Conservation (phyloP, 2,329 filamentous ascomycete genomes). For the Fusarium keratoplasticum region DNA sequence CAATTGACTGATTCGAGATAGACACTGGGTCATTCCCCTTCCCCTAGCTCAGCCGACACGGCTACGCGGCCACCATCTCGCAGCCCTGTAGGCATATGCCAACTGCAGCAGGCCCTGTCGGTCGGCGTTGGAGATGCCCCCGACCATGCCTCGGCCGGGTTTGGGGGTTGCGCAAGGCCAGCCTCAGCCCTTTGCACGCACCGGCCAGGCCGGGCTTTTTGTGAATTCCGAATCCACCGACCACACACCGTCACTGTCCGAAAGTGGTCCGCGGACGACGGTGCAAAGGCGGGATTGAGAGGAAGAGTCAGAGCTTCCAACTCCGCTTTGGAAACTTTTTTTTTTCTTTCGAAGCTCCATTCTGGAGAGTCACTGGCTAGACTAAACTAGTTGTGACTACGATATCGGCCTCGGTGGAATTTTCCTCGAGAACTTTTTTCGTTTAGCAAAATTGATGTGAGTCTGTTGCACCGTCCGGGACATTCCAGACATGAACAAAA, state of each 20-base stretch:
- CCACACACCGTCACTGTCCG: constrained; percentile 24
- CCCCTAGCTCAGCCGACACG: constrained; percentile 13
- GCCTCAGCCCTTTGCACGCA: constrained; percentile 20
- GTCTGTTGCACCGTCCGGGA: background rate
- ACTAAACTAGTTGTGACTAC: constrained; percentile 15
- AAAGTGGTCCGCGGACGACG: background rate
- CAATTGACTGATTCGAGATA: background rate
- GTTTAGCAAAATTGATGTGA: constrained; percentile 4
- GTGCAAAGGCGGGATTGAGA: constrained; percentile 26
- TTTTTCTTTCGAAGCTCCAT: constrained; percentile 29
- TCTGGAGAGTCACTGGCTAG: constrained; percentile 22
- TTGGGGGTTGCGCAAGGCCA: background rate
- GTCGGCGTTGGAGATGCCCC: constrained; percentile 27
- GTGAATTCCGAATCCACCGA: constrained; percentile 29
- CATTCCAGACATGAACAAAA: constrained; percentile 1
- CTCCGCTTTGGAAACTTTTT: constrained; percentile 26
- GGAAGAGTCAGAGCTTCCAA: constrained; percentile 24
- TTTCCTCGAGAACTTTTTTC: constrained; percentile 12
- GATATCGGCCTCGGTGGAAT: constrained; percentile 29
- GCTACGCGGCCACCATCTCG: constrained; percentile 23
- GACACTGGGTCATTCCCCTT: background rate
- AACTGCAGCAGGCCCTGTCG: constrained; percentile 1
- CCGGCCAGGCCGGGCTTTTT: constrained; percentile 25
- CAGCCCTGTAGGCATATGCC: background rate
- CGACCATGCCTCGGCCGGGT: constrained; percentile 6